Percentiles rank a stretch among this genome's conserved stretches.
These are phyloP conservation scores for Neonectria ditissima DNA, from an alignment of 2,329 filamentous ascomycete species.

Conservation along the genomic window DNA sequence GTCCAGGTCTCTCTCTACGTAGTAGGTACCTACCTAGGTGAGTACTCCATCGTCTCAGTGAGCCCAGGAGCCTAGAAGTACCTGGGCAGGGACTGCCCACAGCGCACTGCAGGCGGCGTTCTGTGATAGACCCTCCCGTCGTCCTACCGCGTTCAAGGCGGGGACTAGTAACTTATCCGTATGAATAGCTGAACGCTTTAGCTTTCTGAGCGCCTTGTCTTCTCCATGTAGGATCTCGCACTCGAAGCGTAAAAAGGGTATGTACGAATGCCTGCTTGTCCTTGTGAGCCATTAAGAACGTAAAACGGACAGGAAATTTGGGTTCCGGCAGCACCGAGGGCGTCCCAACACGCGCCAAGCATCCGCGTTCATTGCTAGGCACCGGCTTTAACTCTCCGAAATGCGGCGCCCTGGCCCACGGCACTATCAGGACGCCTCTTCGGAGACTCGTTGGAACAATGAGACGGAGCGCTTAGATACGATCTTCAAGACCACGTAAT, in stretches of 20 bases:
- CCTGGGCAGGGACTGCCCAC: no score
- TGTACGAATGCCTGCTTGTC: no score
- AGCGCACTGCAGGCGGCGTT: background rate
- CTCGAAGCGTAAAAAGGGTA: background rate
- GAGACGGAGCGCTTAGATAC: background rate
- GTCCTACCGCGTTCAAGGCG: background rate
- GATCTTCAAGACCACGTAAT: conserved; percentile 6
- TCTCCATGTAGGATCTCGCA: background rate
- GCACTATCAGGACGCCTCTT: background rate
- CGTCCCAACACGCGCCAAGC: background rate
- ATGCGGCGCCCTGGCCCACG: background rate
- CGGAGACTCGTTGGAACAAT: no score
- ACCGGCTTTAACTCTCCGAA: no score
- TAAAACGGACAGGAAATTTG: background rate
- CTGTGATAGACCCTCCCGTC: no score
- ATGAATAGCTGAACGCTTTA: background rate
- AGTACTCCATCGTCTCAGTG: no score
- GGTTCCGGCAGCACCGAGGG: conserved; percentile 15
- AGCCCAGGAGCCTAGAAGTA: background rate
- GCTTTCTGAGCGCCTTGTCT: background rate
- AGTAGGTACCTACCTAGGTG: no score
- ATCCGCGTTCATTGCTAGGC: background rate
- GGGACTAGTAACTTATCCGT: no score
- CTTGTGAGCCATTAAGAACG: background rate
- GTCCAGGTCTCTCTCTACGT: no score